phyloP scores from a whole-genome alignment of 177 flowering plant genomes.

The Vitis hybrid region DNA sequence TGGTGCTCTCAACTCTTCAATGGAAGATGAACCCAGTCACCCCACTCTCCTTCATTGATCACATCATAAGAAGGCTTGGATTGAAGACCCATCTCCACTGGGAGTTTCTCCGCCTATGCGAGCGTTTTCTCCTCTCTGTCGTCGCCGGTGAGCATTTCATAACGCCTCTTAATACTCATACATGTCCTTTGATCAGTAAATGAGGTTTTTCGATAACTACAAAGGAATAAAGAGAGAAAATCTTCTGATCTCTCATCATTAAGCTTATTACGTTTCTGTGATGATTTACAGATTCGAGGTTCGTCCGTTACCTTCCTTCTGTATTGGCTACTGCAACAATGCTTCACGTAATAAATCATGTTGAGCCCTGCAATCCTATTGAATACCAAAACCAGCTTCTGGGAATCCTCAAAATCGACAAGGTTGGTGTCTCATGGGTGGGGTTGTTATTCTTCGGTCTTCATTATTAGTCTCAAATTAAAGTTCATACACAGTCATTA shows the following conservation, averaged over 20 bases:
- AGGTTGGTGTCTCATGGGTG: constrained; percentile 27
- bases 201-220: constrained; percentile 7
- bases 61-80: constrained; percentile 51
- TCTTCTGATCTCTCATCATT: not conserved
- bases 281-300: constrained; percentile 22
- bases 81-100: constrained; percentile 35
- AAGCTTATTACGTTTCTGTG: not conserved
- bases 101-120: constrained; percentile 48
- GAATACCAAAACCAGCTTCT: constrained; percentile 50
- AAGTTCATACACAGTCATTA: not conserved
- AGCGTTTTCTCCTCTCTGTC: constrained; percentile 43
- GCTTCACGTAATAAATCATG: constrained; percentile 35
- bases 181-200: not conserved
- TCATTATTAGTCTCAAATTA: not conserved
- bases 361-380: constrained; percentile 26
- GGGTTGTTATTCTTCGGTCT: not conserved
- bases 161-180: not conserved
- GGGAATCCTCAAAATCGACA: constrained; percentile 40
- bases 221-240: not conserved
- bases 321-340: constrained; percentile 43
- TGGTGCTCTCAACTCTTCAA: constrained; percentile 54
- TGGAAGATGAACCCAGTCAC: constrained; percentile 73
- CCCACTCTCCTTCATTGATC: constrained; percentile 56
- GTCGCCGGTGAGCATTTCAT: constrained; percentile 33
- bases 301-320: constrained; percentile 44